A percentile compares a stretch with the other conserved stretches of the same genome.
These are phyloP conservation scores for Didymella segeticola DNA, from an alignment of 2,329 filamentous ascomycete species.

Conservation along the genomic window DNA sequence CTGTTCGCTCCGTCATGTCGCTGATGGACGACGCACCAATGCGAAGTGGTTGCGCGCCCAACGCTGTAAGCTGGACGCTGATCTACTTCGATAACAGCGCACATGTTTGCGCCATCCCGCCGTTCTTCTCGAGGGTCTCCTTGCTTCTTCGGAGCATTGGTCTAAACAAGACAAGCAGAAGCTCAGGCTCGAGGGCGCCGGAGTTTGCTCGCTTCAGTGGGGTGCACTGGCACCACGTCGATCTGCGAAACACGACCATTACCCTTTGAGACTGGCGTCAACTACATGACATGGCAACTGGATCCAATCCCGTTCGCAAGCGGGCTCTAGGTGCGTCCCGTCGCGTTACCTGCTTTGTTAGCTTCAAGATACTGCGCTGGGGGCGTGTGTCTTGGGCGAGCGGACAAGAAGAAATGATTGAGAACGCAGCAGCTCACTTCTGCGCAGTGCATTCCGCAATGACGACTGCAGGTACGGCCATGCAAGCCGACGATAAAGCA, in stretches of 20 bases:
- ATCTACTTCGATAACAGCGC: conserved; percentile 9
- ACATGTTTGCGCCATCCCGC: conserved; percentile 19
- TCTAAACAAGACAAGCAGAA: conserved; percentile 32
- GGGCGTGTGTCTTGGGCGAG: conserved; percentile 16
- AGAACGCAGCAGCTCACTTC: not conserved
- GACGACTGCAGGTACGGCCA: not conserved
- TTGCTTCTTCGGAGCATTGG: conserved; percentile 22
- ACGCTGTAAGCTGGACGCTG: not conserved
- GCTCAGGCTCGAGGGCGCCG: conserved; percentile 7
- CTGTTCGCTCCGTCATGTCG: conserved; percentile 13
- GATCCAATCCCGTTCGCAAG: conserved; percentile 19
- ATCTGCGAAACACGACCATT: conserved; percentile 29
- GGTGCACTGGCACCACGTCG: conserved; percentile 40
- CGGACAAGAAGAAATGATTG: not conserved
- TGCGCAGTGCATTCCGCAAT: not conserved
- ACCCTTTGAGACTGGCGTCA: conserved; percentile 25
- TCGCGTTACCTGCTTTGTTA: conserved; percentile 26
- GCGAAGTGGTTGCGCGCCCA: not conserved
- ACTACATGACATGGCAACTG: conserved; percentile 10
- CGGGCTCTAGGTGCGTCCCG: conserved; percentile 41
- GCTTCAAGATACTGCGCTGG: conserved; percentile 21
- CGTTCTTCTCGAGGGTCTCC: conserved; percentile 2
- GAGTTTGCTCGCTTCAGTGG: conserved; percentile 22
- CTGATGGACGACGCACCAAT: conserved; percentile 6
- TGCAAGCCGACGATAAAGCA: conserved; percentile 1